Percentiles rank a stretch among this genome's conserved stretches.
Conservation (phyloP, 2,329 filamentous ascomycete genomes). For the Chaetomium sp. region DNA sequence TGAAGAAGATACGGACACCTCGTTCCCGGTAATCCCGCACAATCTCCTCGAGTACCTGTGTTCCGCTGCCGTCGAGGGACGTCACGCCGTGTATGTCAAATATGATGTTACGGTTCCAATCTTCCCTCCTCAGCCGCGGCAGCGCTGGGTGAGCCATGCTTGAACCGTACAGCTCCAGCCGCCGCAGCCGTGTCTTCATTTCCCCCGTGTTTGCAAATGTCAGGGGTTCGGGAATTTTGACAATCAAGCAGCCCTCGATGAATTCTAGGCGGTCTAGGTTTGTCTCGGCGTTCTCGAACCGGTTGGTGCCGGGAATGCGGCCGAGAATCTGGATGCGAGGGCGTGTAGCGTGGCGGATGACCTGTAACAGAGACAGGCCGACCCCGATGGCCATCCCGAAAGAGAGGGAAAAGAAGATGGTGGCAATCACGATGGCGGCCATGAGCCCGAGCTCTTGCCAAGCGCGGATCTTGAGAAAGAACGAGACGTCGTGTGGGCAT, state of each 20-base stretch:
- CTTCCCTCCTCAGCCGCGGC: conserved; percentile 73
- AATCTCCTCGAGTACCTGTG: conserved; percentile 89
- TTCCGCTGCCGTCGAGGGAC: conserved; percentile 87
- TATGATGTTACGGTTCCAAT: conserved; percentile 87
- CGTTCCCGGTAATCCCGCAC: conserved; percentile 76
- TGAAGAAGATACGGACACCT: conserved; percentile 77
- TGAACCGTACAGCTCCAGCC: conserved; percentile 90
- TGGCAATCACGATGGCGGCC: conserved; percentile 85
- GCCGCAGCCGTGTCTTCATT: conserved; percentile 77
- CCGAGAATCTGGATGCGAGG: conserved; percentile 96
- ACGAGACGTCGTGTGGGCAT: conserved; percentile 85
- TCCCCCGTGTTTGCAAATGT: conserved; percentile 97
- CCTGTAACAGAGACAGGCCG: conserved; percentile 82
- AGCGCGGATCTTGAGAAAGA: conserved; percentile 83
- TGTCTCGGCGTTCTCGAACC: conserved; percentile 43
- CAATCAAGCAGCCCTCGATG: conserved; percentile 87
- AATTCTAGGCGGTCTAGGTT: conserved; percentile 78
- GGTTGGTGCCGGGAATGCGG: conserved; percentile 53
- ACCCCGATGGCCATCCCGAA: conserved; percentile 93
- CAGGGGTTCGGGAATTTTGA: conserved; percentile 95
- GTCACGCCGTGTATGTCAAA: conserved; percentile 99
- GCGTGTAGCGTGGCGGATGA: conserved; percentile 87
- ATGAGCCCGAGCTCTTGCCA: conserved; percentile 87
- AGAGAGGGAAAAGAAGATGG: conserved; percentile 92
- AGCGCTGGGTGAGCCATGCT: conserved; percentile 81